Base-by-base conservation (phyloP, 768 basidiomycete genomes). In the Tylopilus sp. region DNA sequence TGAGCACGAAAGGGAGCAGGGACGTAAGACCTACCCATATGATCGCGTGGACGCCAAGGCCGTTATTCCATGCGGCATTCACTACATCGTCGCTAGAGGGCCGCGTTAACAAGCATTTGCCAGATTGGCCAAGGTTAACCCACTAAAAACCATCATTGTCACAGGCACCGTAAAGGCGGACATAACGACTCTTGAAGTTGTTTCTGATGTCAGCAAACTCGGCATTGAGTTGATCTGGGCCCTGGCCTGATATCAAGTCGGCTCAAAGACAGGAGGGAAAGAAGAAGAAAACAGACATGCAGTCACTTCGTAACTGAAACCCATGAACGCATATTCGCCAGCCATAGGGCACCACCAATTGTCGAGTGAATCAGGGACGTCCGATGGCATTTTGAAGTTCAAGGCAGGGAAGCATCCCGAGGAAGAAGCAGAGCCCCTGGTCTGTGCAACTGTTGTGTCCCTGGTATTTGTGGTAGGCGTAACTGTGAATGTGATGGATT, bases 241-340 rank as follows among this genome's bases (percentile, higher is more conserved):
- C 82, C 66, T 85, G 86, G 54, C 86, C 85, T 87, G 44, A 4
- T n/a, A 18, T 8, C 10, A n/a, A 1, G 36, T 58, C 46, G 63
- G 44, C 44, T 31, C 39, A 8, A 6, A 41, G 28, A 18, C 3
- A 36, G 45, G 26, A 21, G 18, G 18, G n/a, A n/a, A 12, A 40
- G 12, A 40, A 11, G 35, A 33, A 4, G 2, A 44, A 25, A 22
- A 67, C 79, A 44, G 57, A 84, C 86, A 88, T 11, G 70, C 74
- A 39, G 82, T 79, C 21, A 89, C 74, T 59, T 86, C 86, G 56
- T 90, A 90, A 63, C 85, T 85, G 67, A 90, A 85, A 0, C 86
- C 88, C 44, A 89, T 69, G 62, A 90, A 90, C 0, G 79, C 88
- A 57, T 87, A 88, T 62, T 90, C 88, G 0, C 77, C 79, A 49